phyloP scores from a whole-genome alignment of 2,329 filamentous ascomycete genomes.

The Bipolaris cookei region DNA sequence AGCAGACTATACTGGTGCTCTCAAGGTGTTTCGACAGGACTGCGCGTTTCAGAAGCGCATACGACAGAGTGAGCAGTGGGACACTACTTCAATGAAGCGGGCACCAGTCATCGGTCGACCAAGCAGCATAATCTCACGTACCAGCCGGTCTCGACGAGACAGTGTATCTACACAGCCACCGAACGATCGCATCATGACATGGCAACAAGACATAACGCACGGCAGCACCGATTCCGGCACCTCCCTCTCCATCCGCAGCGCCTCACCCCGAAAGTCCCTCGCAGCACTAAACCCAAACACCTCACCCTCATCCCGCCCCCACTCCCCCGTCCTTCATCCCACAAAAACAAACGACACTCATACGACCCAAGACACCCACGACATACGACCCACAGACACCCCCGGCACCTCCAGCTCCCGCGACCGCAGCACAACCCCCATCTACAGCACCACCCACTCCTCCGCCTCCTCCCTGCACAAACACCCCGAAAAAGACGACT shows the following conservation, averaged over 20 bases:
- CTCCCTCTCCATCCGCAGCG: conserved; percentile 47
- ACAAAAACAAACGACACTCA: conserved; percentile 14
- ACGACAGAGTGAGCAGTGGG: conserved; percentile 71
- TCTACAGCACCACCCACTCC: conserved; percentile 20
- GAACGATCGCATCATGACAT: conserved; percentile 82
- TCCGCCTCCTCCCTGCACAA: conserved; percentile 10
- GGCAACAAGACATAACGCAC: conserved; percentile 74
- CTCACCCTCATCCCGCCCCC: conserved; percentile 1
- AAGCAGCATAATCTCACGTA: conserved; percentile 65
- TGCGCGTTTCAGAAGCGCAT: conserved; percentile 80
- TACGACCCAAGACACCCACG: too few relatives aligned
- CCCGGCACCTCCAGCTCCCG: conserved; percentile 34
- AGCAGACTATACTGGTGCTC: conserved; percentile 82
- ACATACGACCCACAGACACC: conserved; percentile 20
- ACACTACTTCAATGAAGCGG: conserved; percentile 73
- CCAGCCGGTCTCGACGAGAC: conserved; percentile 55
- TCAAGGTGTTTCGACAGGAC: conserved; percentile 96
- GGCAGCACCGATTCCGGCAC: conserved; percentile 55
- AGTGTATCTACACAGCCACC: conserved; percentile 57
- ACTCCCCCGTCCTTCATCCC: conserved; percentile 30
- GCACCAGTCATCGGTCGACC: conserved; percentile 60
- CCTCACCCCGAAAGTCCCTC: conserved; percentile 57
- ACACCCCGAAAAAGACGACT: neutral
- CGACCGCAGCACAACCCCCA: conserved; percentile 1
- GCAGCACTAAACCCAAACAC: conserved; percentile 30